Percentiles rank a stretch among this genome's conserved stretches.
Conservation (phyloP, 345 rosid genomes). For the Geranium brycei region DNA sequence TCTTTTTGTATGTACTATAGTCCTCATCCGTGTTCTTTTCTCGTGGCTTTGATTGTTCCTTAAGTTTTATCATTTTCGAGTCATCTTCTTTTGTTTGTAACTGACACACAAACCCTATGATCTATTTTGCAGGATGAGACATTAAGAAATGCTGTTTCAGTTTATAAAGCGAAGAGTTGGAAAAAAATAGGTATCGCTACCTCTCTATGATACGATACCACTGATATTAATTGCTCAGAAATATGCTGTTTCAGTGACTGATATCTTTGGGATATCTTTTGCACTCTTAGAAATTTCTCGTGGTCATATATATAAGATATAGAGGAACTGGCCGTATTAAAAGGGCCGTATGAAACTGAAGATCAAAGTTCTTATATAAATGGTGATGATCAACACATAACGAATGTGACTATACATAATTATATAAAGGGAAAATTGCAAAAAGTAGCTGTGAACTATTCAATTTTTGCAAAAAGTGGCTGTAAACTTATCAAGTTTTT, state of each 20-base stretch:
- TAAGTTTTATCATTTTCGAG: background rate
- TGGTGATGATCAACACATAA: too few relatives aligned
- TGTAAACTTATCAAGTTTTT: too few relatives aligned
- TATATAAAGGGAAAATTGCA: too few relatives aligned
- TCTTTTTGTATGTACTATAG: background rate
- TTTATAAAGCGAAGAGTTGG: slow-evolving; percentile 65
- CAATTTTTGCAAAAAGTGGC: too few relatives aligned
- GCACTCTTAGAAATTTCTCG: background rate
- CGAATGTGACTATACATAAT: too few relatives aligned
- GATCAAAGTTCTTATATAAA: too few relatives aligned
- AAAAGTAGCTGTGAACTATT: too few relatives aligned
- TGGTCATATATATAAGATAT: background rate
- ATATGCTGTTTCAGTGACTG: background rate
- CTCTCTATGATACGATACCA: slow-evolving; percentile 6
- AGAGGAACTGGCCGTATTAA: background rate
- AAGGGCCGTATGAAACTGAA: background rate
- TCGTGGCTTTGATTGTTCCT: slow-evolving; percentile 1
- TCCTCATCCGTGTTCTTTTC: background rate
- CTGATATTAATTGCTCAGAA: background rate
- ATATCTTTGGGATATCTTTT: too few relatives aligned
- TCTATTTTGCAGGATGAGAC: slow-evolving; percentile 54
- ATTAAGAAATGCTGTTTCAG: slow-evolving; percentile 55
- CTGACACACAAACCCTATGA: background rate
- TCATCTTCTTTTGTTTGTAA: background rate
- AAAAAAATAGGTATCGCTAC: slow-evolving; percentile 51